These are phyloP conservation scores for Vitis hybrid DNA, from an alignment of 177 flowering plant genomes.

Conservation along the genomic window DNA sequence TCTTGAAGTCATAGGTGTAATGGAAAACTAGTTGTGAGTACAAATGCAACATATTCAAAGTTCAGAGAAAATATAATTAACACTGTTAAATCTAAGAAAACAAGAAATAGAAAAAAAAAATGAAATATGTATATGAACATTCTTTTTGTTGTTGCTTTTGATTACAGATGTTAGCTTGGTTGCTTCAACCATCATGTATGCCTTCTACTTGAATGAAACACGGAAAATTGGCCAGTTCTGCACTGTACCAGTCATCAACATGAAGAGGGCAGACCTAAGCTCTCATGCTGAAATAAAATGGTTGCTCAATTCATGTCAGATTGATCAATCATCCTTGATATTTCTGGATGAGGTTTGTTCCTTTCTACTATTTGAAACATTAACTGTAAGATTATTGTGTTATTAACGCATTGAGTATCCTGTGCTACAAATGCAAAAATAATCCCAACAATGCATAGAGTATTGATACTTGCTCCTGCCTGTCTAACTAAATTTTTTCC, in stretches of 20 bases:
- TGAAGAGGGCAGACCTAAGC: slow-evolving; percentile 53
- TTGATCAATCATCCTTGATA: slow-evolving; percentile 50
- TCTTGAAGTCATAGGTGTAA: too few relatives aligned
- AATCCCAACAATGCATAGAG: not conserved
- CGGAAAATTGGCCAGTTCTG: slow-evolving; percentile 36
- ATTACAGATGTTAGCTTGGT: slow-evolving; percentile 57
- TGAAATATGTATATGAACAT: too few relatives aligned
- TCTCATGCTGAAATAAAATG: slow-evolving; percentile 55
- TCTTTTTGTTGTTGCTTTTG: too few relatives aligned
- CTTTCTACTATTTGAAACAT: not conserved
- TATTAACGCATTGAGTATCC: not conserved
- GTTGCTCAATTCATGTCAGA: slow-evolving; percentile 65
- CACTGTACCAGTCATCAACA: slow-evolving; percentile 69
- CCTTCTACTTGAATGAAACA: slow-evolving; percentile 58
- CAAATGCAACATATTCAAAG: too few relatives aligned
- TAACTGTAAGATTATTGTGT: not conserved
- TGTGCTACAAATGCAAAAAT: not conserved
- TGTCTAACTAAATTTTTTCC: not conserved
- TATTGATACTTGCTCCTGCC: not conserved
- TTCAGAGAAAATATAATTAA: too few relatives aligned
- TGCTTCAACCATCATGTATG: slow-evolving; percentile 61
- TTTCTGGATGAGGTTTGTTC: slow-evolving; percentile 62
- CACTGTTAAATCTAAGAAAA: too few relatives aligned
- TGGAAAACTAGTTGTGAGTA: too few relatives aligned
- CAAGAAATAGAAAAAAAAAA: too few relatives aligned